A percentile compares a stretch with the other conserved stretches of the same genome.
Evolutionary conservation across 2,329 filamentous ascomycete species (phyloP).

Genomic region (Calonectria hongkongensis): DNA sequence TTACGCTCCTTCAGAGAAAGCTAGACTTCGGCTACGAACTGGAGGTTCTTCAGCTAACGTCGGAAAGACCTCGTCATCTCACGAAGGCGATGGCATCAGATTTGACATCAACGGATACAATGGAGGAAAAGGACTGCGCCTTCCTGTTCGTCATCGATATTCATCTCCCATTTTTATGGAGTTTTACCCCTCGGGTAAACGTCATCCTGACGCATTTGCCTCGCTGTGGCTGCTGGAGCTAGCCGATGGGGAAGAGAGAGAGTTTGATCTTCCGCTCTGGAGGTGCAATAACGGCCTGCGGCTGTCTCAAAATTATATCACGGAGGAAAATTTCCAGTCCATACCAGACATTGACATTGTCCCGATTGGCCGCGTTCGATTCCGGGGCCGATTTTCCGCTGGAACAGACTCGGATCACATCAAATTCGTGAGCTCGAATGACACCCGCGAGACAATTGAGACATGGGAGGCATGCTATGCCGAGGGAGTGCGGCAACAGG

Average conservation of each 20-base stretch:
- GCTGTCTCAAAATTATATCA: slow-evolving; percentile 94
- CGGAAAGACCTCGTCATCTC: slow-evolving; percentile 76
- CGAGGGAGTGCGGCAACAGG: slow-evolving; percentile 85
- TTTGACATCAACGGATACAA: slow-evolving; percentile 70
- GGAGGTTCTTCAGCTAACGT: slow-evolving; percentile 88
- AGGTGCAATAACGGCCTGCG: slow-evolving; percentile 84
- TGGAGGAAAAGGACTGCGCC: slow-evolving; percentile 72
- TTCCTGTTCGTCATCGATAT: slow-evolving; percentile 94
- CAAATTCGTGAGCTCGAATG: slow-evolving; percentile 88
- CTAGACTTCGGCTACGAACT: slow-evolving; percentile 87
- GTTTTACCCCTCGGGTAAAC: slow-evolving; percentile 82
- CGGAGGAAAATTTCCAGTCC: slow-evolving; percentile 81
- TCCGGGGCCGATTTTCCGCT: slow-evolving; percentile 89
- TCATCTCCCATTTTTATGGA: slow-evolving; percentile 93
- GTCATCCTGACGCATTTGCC: slow-evolving; percentile 83
- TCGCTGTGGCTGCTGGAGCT: slow-evolving; percentile 91
- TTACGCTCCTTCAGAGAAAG: slow-evolving; percentile 78
- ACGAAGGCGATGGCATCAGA: slow-evolving; percentile 71
- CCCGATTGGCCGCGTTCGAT: slow-evolving; percentile 87
- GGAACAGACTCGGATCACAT: slow-evolving; percentile 92
- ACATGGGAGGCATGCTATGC: slow-evolving; percentile 94
- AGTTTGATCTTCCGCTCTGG: slow-evolving; percentile 94
- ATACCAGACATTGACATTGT: slow-evolving; percentile 85
- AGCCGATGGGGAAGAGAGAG: slow-evolving; percentile 84
- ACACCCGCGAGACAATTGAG: slow-evolving; percentile 94